phyloP scores from a whole-genome alignment of 345 rosid genomes.

The Camelina laxa region DNA sequence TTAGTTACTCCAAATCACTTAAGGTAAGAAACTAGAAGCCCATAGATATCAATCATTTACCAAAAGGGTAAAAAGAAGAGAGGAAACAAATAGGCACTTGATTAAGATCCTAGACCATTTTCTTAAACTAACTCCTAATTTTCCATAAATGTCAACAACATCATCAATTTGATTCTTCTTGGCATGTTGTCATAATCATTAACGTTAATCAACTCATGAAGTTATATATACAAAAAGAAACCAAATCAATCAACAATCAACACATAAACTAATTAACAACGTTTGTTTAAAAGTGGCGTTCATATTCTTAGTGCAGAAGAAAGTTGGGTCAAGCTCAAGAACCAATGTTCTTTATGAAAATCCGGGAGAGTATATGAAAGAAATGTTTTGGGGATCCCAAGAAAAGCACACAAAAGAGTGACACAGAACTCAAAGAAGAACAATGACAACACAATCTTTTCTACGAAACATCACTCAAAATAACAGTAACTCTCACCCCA shows the following conservation, averaged over 20 bases:
- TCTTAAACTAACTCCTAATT: conserved; percentile 21
- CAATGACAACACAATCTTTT: conserved; percentile 42
- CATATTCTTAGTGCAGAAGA: conserved; percentile 41
- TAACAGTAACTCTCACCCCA: conserved; percentile 24
- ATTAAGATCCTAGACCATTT: conserved; percentile 33
- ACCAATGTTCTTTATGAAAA: conserved; percentile 47
- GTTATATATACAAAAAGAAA: not conserved
- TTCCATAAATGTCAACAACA: conserved; percentile 25
- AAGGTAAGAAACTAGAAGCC: conserved; percentile 30
- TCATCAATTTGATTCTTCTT: conserved; percentile 33
- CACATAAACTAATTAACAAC: conserved; percentile 11
- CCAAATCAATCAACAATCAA: conserved; percentile 30
- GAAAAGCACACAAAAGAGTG: conserved; percentile 40
- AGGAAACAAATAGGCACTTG: conserved; percentile 35
- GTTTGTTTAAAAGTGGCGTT: conserved; percentile 20
- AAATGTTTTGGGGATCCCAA: conserved; percentile 48
- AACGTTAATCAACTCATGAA: not conserved
- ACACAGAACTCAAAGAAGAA: conserved; percentile 47
- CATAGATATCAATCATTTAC: conserved; percentile 35
- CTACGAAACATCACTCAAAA: conserved; percentile 32
- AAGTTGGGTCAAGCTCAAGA: conserved; percentile 43
- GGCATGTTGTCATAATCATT: conserved; percentile 26
- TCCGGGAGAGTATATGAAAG: conserved; percentile 29
- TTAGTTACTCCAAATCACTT: conserved; percentile 39
- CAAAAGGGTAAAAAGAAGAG: conserved; percentile 11